Percentiles rank a stretch among this genome's conserved stretches.
These are phyloP conservation scores for Ustilago xerochloae DNA, from an alignment of 1,284 basidiomycete species.

Conservation along the genomic window DNA sequence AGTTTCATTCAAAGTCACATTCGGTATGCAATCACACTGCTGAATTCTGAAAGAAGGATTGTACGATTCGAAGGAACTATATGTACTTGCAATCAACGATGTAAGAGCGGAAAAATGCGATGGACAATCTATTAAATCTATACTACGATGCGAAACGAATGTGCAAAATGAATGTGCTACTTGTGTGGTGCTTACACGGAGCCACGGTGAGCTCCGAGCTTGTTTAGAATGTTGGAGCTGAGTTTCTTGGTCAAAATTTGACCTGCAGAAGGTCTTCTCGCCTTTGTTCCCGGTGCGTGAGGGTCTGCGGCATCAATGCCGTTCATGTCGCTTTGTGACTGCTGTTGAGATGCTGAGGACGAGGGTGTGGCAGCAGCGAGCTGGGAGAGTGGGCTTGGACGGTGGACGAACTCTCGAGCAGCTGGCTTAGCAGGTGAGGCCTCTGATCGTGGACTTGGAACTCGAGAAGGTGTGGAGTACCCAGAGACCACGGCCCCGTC, in stretches of 20 bases:
- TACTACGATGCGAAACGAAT: too few relatives aligned
- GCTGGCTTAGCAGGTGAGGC: constrained; percentile 14
- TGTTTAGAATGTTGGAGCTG: constrained; percentile 38
- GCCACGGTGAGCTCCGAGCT: constrained; percentile 30
- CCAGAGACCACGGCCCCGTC: constrained; percentile 14
- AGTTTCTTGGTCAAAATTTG: constrained; percentile 34
- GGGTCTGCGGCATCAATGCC: not conserved
- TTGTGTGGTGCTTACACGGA: constrained; percentile 24
- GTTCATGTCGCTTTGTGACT: not conserved
- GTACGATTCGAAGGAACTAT: too few relatives aligned
- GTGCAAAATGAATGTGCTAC: not conserved
- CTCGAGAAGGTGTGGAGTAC: constrained; percentile 25
- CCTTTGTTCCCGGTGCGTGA: not conserved
- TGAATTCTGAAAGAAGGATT: too few relatives aligned
- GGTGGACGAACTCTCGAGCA: constrained; percentile 27
- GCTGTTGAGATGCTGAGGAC: not conserved
- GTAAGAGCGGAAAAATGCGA: not conserved
- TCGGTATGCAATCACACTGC: too few relatives aligned
- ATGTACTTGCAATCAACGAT: too few relatives aligned
- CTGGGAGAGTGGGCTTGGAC: constrained; percentile 42
- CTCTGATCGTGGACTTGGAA: constrained; percentile 24
- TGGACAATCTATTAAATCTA: not conserved
- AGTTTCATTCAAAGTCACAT: too few relatives aligned
- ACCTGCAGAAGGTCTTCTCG: constrained; percentile 26
- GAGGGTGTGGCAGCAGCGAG: constrained; percentile 14